Percentiles rank a stretch among this genome's conserved stretches.
phyloP scores from a whole-genome alignment of 2,329 filamentous ascomycete genomes.

The Coleophoma eucalyptorum region DNA sequence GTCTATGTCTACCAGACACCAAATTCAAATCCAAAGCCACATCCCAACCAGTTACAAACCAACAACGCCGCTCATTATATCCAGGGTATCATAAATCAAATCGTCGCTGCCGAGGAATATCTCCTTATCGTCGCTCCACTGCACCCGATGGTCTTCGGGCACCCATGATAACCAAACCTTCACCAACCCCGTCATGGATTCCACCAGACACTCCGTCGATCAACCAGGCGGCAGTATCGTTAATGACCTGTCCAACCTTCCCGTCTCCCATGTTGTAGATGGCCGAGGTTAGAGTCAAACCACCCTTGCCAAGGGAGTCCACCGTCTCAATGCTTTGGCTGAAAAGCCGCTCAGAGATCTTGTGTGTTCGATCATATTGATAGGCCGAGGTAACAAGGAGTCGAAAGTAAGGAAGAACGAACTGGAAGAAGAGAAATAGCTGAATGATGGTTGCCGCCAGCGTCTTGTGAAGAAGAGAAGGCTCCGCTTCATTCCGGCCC shows the following conservation, averaged over 20 bases:
- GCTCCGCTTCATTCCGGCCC: conserved; percentile 19
- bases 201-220: conserved; percentile 62
- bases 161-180: conserved; percentile 46
- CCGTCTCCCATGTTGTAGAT: conserved; percentile 62
- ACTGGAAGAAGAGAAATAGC: conserved; percentile 54
- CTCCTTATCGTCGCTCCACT: conserved; percentile 3
- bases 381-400: conserved; percentile 49
- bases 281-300: conserved; percentile 47
- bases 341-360: conserved; percentile 56
- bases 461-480: conserved; percentile 54
- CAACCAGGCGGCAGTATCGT: conserved; percentile 55
- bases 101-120: neutral
- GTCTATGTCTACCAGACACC: neutral
- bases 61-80: conserved; percentile 1
- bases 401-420: conserved; percentile 58
- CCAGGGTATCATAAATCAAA: conserved; percentile 6
- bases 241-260: conserved; percentile 54
- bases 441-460: conserved; percentile 54
- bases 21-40: neutral
- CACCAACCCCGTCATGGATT: conserved; percentile 58
- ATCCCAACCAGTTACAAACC: neutral
- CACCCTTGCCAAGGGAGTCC: conserved; percentile 47
- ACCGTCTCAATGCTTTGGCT: conserved; percentile 46
- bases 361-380: conserved; percentile 62
- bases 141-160: conserved; percentile 4